These are phyloP conservation scores for Boletellus emodensis DNA, from an alignment of 768 basidiomycete genomes.

Conservation along the genomic window DNA sequence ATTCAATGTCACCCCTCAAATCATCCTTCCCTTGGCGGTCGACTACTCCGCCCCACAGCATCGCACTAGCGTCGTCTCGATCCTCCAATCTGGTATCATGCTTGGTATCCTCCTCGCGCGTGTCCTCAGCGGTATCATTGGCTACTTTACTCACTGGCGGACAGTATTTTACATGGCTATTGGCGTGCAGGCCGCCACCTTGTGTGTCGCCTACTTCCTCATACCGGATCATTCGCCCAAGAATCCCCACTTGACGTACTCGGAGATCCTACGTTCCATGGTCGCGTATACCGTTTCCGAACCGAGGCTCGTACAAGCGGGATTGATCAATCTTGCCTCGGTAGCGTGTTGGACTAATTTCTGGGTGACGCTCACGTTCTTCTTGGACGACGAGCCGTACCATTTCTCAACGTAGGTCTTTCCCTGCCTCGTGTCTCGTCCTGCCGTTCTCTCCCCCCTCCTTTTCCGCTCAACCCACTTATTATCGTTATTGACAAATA, in stretches of 20 bases:
- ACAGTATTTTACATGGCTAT: constrained; percentile 41
- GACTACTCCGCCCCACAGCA: constrained; percentile 37
- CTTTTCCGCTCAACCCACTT: not conserved
- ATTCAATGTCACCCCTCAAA: constrained; percentile 39
- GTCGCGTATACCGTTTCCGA: constrained; percentile 36
- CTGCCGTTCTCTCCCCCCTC: too few relatives aligned
- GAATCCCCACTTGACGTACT: constrained; percentile 35
- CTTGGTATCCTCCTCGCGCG: constrained; percentile 29
- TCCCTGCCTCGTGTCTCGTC: not conserved
- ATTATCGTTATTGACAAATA: not conserved
- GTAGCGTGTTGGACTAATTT: constrained; percentile 32
- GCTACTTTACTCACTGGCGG: constrained; percentile 39
- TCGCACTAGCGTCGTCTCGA: constrained; percentile 23
- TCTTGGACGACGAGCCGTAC: constrained; percentile 41
- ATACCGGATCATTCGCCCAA: constrained; percentile 44
- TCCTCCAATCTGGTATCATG: constrained; percentile 32
- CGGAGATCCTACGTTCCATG: constrained; percentile 36
- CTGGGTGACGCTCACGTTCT: constrained; percentile 44
- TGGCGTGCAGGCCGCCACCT: constrained; percentile 28
- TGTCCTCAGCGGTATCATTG: constrained; percentile 37
- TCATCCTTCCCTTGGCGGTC: constrained; percentile 40
- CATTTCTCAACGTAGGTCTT: constrained; percentile 32
- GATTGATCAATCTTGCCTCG: constrained; percentile 25
- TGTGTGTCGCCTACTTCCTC: constrained; percentile 29
- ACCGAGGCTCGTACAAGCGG: constrained; percentile 39